Conservation (phyloP, 164 flowering plant genomes). For the Piper longum region DNA sequence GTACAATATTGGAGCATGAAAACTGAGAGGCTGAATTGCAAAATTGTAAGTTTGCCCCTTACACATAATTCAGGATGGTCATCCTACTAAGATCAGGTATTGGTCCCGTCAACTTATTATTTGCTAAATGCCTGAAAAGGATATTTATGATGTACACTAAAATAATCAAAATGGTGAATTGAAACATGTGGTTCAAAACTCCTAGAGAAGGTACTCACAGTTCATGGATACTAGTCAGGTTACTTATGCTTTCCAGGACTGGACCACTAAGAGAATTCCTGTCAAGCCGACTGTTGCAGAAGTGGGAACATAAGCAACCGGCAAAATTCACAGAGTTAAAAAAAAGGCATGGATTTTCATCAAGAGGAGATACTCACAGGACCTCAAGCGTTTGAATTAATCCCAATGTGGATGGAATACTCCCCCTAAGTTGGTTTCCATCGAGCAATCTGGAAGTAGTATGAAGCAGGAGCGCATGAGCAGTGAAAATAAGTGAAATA, state of each 20-base stretch:
- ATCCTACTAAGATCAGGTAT: slow-evolving; percentile 57
- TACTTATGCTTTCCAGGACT: slow-evolving; percentile 49
- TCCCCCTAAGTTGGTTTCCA: slow-evolving; percentile 59
- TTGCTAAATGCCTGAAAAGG: slow-evolving; percentile 56
- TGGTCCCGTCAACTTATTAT: slow-evolving; percentile 46
- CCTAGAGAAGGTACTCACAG: slow-evolving; percentile 34
- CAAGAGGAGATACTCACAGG: slow-evolving; percentile 53
- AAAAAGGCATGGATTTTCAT: background rate
- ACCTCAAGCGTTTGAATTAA: slow-evolving; percentile 70
- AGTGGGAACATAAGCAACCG: background rate
- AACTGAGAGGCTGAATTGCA: background rate
- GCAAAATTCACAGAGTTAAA: background rate
- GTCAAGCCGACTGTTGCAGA: slow-evolving; percentile 63
- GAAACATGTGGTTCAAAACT: background rate
- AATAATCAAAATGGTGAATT: background rate
- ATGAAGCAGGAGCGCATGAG: background rate
- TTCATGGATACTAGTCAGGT: slow-evolving; percentile 47
- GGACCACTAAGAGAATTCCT: slow-evolving; percentile 47
- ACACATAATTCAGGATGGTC: slow-evolving; percentile 67
- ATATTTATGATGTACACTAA: background rate
- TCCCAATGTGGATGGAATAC: slow-evolving; percentile 53
- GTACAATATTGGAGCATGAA: background rate
- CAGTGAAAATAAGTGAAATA: too few relatives aligned
- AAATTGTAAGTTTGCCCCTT: slow-evolving; percentile 14
- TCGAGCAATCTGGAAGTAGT: slow-evolving; percentile 48